Percentiles rank a stretch among this genome's conserved stretches.
Evolutionary conservation across 768 basidiomycete species (phyloP).

Genomic region (Kwoniella pini): DNA sequence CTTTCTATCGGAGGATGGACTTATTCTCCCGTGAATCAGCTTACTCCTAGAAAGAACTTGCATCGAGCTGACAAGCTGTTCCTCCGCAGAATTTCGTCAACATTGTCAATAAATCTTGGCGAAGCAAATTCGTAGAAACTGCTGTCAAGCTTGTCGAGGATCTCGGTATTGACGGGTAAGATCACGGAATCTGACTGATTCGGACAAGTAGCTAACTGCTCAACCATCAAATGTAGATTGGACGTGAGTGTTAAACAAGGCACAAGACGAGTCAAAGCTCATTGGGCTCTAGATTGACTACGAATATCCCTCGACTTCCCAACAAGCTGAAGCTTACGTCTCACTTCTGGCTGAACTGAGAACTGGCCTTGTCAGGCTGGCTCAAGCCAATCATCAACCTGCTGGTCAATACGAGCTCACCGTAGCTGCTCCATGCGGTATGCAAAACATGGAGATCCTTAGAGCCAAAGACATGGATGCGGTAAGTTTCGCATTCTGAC

Average conservation of each 20-base stretch:
- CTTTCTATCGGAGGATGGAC: conserved; percentile 89
- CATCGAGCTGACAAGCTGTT: neutral
- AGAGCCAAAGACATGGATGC: conserved; percentile 80
- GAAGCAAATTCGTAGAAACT: conserved; percentile 76
- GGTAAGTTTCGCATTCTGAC: conserved; percentile 15
- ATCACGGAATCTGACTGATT: neutral
- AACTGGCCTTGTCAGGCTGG: conserved; percentile 72
- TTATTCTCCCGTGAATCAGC: conserved; percentile 28
- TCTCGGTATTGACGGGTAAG: conserved; percentile 79
- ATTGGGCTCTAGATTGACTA: conserved; percentile 61
- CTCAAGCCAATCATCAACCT: conserved; percentile 64
- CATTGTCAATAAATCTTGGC: conserved; percentile 65
- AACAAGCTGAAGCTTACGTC: conserved; percentile 79
- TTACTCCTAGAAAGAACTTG: neutral
- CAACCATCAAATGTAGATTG: conserved; percentile 14
- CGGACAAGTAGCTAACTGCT: neutral
- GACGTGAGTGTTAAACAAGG: too few relatives aligned
- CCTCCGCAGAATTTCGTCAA: conserved; percentile 69
- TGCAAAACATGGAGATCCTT: conserved; percentile 78
- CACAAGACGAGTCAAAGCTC: too few relatives aligned
- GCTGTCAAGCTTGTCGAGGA: conserved; percentile 80
- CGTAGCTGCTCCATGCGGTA: conserved; percentile 90
- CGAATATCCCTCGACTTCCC: conserved; percentile 80
- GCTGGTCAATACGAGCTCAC: conserved; percentile 63
- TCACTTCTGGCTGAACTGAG: conserved; percentile 77